Evolutionary conservation across 106 monocot genomes (phyloP).

Genomic region (Allium cepa): DNA sequence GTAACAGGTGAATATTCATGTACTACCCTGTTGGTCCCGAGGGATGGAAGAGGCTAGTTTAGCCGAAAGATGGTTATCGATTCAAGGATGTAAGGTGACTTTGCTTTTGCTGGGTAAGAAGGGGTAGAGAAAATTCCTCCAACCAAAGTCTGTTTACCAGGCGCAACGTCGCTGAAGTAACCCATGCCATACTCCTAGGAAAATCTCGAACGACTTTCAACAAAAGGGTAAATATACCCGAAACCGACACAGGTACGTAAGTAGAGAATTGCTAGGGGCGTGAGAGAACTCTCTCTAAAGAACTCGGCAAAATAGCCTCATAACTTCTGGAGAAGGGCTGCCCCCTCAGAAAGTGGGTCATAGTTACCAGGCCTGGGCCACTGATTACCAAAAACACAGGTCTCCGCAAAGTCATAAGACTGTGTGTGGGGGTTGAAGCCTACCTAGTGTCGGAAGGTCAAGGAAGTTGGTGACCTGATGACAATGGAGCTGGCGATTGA

Average conservation of each 20-base stretch:
- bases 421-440: conserved; percentile 8
- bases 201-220: neutral
- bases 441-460: conserved; percentile 12
- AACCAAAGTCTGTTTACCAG: neutral
- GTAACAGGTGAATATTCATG: no score
- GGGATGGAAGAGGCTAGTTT: no score
- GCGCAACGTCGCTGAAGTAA: neutral
- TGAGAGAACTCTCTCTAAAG: conserved; percentile 5
- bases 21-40: no score
- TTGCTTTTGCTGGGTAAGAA: neutral
- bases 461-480: no score
- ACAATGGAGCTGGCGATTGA: no score
- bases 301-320: conserved; percentile 9
- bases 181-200: no score
- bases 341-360: conserved; percentile 4
- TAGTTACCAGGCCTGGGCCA: conserved; percentile 1
- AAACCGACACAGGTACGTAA: neutral
- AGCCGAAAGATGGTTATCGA: no score
- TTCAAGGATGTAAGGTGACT: neutral
- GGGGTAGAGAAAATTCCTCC: neutral
- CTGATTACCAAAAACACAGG: conserved; percentile 5
- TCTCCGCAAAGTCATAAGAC: conserved; percentile 4
- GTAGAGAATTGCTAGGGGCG: neutral
- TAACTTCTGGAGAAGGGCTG: conserved; percentile 5
- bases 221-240: neutral